These are phyloP conservation scores for Rhizopogon hawkerae DNA, from an alignment of 1,284 basidiomycete species.

Conservation along the genomic window DNA sequence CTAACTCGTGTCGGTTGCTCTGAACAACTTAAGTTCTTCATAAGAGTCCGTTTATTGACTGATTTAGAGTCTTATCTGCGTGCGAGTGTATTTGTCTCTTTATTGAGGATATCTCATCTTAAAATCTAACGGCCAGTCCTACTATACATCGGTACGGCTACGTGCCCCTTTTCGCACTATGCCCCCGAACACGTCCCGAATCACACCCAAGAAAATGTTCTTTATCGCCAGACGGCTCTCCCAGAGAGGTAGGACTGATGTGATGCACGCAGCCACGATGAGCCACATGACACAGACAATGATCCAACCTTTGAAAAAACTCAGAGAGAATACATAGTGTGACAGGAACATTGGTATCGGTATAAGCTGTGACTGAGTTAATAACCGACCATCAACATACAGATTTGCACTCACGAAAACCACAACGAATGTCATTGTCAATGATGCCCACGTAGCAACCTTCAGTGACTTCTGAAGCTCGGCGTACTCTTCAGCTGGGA, in stretches of 20 bases:
- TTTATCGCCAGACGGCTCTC: slow-evolving; percentile 13
- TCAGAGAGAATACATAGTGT: slow-evolving; percentile 11
- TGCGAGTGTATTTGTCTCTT: too few species aligned
- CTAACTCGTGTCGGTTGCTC: too few species aligned
- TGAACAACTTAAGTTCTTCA: too few species aligned
- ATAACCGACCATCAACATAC: background rate
- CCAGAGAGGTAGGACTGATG: slow-evolving; percentile 13
- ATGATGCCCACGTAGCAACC: slow-evolving; percentile 11
- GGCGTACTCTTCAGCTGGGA: slow-evolving; percentile 7
- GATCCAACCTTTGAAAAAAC: slow-evolving; percentile 13
- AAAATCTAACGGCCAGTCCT: background rate
- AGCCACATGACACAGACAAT: slow-evolving; percentile 13
- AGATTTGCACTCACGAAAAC: slow-evolving; percentile 9
- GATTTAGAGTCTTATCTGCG: too few species aligned
- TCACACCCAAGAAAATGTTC: slow-evolving; percentile 9
- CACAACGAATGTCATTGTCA: slow-evolving; percentile 12
- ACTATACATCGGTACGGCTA: background rate
- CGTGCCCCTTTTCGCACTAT: too few species aligned
- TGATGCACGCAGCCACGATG: slow-evolving; percentile 13
- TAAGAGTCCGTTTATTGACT: too few species aligned
- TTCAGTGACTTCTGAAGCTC: slow-evolving; percentile 9
- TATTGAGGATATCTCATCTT: background rate
- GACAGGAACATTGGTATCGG: slow-evolving; percentile 13
- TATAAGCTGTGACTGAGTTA: slow-evolving; percentile 6
- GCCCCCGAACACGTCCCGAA: slow-evolving; percentile 6